Percentiles rank a stretch among this genome's conserved stretches.
Evolutionary conservation across 2,329 filamentous ascomycete species (phyloP).

Genomic region (Cyphellophora europaea): DNA sequence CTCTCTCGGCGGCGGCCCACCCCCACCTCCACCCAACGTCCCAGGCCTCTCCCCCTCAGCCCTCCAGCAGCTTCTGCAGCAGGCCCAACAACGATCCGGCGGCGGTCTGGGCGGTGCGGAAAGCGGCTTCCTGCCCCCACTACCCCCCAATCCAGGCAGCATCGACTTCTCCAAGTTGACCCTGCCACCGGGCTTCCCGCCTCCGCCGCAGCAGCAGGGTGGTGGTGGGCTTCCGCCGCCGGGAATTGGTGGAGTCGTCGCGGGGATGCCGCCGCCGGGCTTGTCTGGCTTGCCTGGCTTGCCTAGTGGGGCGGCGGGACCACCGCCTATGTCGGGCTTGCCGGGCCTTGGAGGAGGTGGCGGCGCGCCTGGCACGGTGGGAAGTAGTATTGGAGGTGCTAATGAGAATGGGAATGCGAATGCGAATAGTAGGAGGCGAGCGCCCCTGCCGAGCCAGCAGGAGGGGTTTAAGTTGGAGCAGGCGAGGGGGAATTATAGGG

Average conservation of each 20-base stretch:
- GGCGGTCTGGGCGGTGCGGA: slow-evolving; percentile 22
- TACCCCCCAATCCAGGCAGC: slow-evolving; percentile 27
- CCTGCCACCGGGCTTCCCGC: slow-evolving; percentile 43
- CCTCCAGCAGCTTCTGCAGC: slow-evolving; percentile 20
- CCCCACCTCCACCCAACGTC: slow-evolving; percentile 33
- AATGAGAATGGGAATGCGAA: slow-evolving; percentile 18
- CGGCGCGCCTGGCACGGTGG: slow-evolving; percentile 27
- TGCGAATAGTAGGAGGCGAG: slow-evolving; percentile 45
- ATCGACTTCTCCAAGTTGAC: slow-evolving; percentile 24
- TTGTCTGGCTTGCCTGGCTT: slow-evolving; percentile 20
- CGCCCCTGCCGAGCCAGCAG: slow-evolving; percentile 71
- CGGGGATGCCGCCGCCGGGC: slow-evolving; percentile 16
- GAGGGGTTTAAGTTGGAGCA: slow-evolving; percentile 75
- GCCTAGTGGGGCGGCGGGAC: slow-evolving; percentile 21
- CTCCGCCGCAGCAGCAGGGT: slow-evolving; percentile 41
- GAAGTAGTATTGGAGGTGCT: slow-evolving; percentile 25
- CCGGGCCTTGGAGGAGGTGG: slow-evolving; percentile 26
- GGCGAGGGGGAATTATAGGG: slow-evolving; percentile 43
- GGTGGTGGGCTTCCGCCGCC: slow-evolving; percentile 33
- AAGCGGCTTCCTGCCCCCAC: slow-evolving; percentile 24
- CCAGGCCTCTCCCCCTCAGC: slow-evolving; percentile 41
- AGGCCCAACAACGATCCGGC: slow-evolving; percentile 21
- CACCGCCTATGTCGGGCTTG: slow-evolving; percentile 28
- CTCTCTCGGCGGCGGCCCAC: slow-evolving; percentile 3
- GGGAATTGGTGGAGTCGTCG: slow-evolving; percentile 25